Evolutionary conservation across 768 basidiomycete species (phyloP), one percentile per base, ranked within the genome.

Genomic region (Serendipita sp.): DNA sequence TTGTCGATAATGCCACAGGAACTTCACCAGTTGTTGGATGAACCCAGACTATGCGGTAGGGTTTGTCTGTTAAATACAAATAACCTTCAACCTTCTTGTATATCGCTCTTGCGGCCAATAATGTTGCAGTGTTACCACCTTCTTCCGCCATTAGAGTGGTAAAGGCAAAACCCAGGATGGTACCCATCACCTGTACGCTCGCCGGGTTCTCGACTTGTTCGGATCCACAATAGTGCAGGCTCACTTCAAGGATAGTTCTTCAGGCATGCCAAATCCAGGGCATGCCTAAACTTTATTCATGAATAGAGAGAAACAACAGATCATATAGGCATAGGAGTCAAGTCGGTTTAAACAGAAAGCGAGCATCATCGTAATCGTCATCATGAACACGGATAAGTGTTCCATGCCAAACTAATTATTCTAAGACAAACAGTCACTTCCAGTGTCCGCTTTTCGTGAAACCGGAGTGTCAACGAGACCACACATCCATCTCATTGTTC

Each of bases 11-110:
- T 11, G 23, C 23, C 3, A 60, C 35, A 10, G 34, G 56, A 10
- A 35, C 23, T 32, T 60, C 56, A 36, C 35, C 35, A 16, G 56
- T 60, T 35, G 16, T 8, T 3, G 28, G 28, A 36, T 60, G 56
- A 30, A 60, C 56, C 56, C 56, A 60, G 16, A 60, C 56, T 10
- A 60, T 30, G 23, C 56, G 56, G 34, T 28, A 60, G 7, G 56
- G 56, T 8, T 30, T n/a, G 10, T 60, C 56, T 60, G 56, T 60
- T 1, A 60, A 28, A 28, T 60, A 60, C 4, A 60, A 28, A 60
- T 60, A 60, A 10, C 56, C 56, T n/a, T 60, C 56, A 10, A n/a
- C 16, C n/a, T 60, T 60, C 56, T 60, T 60, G 32, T 60, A 60
- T 11, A 30, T 60, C 56, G 56, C 56, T n/a, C 56, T 23, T 23